Evolutionary conservation across 73 alveolate genomes (phyloP).

Genomic region (Paramecium pentaurelia): DNA sequence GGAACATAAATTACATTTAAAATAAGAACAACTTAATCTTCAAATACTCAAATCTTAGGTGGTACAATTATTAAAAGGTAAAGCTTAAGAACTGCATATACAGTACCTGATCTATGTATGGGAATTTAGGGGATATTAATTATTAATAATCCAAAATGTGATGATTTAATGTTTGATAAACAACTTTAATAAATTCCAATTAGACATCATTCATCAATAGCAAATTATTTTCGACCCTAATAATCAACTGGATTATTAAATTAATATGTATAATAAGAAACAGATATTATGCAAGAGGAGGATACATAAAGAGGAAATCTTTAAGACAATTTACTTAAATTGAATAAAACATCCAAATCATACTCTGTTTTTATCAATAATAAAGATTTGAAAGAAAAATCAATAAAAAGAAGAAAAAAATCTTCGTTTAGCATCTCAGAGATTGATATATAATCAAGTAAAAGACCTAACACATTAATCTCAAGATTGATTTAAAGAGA

Average conservation of each 20-base stretch:
- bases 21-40: not conserved
- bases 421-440: not conserved
- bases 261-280: not conserved
- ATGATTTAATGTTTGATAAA: not conserved
- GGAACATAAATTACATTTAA: constrained; percentile 4
- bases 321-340: not conserved
- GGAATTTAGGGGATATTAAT: not conserved
- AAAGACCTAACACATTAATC: not conserved
- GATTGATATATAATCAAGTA: not conserved
- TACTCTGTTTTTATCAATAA: not conserved
- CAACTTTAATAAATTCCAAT: not conserved
- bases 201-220: constrained; percentile 6
- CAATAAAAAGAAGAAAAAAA: not conserved
- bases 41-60: not conserved
- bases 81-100: not conserved
- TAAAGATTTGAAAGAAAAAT: not conserved
- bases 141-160: not conserved
- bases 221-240: not conserved
- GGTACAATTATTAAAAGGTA: not conserved
- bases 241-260: not conserved
- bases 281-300: not conserved
- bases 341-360: not conserved
- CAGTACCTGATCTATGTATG: not conserved
- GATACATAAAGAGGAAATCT: not conserved
- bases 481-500: not conserved